A percentile compares a stretch with the other conserved stretches of the same genome.
Evolutionary conservation across 768 basidiomycete genomes (phyloP).

Genomic region (Mycena olivaceomarginata): DNA sequence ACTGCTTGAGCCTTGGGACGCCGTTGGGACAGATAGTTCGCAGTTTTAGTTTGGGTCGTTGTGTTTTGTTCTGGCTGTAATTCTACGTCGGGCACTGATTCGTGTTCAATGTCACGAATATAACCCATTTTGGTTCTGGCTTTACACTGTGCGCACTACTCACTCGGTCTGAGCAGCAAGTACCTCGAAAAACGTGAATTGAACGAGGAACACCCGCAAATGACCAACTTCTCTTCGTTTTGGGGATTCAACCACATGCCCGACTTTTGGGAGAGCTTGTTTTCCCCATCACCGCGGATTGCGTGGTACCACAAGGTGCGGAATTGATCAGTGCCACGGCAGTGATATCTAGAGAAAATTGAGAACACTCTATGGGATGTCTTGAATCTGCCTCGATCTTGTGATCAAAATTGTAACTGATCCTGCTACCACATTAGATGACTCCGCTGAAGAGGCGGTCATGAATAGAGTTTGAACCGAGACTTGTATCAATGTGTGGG

Average conservation of each 20-base stretch:
- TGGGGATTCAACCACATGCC: slow-evolving; percentile 6
- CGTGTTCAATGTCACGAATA: no score
- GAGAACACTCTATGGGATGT: no score
- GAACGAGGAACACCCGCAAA: background rate
- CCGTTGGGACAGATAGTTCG: no score
- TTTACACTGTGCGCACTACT: slow-evolving; percentile 5
- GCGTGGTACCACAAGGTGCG: background rate
- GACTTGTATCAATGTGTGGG: no score
- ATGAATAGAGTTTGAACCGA: no score
- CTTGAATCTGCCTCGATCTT: no score
- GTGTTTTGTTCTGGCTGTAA: background rate
- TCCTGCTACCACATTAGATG: no score
- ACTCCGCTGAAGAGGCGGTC: no score
- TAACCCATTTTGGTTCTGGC: background rate
- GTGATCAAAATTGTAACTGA: no score
- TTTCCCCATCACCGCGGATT: background rate
- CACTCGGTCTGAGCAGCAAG: slow-evolving; percentile 2
- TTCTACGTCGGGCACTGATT: slow-evolving; percentile 5
- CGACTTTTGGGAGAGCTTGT: slow-evolving; percentile 8
- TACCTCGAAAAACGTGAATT: slow-evolving; percentile 1
- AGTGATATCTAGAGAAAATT: no score
- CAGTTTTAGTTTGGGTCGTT: no score
- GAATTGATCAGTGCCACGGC: background rate
- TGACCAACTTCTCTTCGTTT: slow-evolving; percentile 1
- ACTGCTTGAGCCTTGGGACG: no score